These are phyloP conservation scores for Turnera subulata DNA, from an alignment of 345 rosid genomes.

Conservation along the genomic window DNA sequence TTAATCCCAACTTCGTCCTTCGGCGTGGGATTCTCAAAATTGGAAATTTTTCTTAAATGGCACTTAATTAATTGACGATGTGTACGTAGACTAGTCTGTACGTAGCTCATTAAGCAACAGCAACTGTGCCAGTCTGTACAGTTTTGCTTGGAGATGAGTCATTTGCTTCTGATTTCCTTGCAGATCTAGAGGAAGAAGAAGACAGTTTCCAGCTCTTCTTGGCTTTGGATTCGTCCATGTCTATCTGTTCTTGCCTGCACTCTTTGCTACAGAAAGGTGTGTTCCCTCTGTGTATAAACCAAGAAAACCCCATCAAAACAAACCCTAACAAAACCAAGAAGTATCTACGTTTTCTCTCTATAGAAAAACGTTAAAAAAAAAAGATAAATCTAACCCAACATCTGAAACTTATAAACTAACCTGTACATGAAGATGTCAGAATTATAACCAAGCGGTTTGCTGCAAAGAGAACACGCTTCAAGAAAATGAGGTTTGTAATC, in stretches of 20 bases:
- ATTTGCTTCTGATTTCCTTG: slow-evolving; percentile 41
- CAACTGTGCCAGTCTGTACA: slow-evolving; percentile 50
- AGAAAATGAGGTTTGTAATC: slow-evolving; percentile 57
- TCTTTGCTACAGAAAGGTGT: slow-evolving; percentile 73
- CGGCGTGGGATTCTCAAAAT: not conserved
- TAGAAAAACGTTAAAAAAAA: too few relatives aligned
- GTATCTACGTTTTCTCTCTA: too few relatives aligned
- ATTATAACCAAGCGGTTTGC: slow-evolving; percentile 52
- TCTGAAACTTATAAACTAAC: slow-evolving; percentile 21
- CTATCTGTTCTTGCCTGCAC: slow-evolving; percentile 83
- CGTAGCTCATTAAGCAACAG: slow-evolving; percentile 42
- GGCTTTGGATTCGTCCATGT: slow-evolving; percentile 47
- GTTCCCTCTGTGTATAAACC: slow-evolving; percentile 49
- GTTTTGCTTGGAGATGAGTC: slow-evolving; percentile 27
- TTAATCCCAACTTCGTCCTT: not conserved
- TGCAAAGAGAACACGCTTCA: slow-evolving; percentile 66
- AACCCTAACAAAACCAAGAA: not conserved
- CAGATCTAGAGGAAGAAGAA: slow-evolving; percentile 43
- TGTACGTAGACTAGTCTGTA: too few relatives aligned
- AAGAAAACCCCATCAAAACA: not conserved
- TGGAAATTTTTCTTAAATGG: not conserved
- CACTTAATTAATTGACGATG: too few relatives aligned
- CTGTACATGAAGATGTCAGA: slow-evolving; percentile 93
- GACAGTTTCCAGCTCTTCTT: slow-evolving; percentile 45
- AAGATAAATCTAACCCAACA: not conserved